Percentiles rank a stretch among this genome's conserved stretches.
These are phyloP conservation scores for Clavispora fructus DNA, from an alignment of 805 yeast species.

Conservation along the genomic window DNA sequence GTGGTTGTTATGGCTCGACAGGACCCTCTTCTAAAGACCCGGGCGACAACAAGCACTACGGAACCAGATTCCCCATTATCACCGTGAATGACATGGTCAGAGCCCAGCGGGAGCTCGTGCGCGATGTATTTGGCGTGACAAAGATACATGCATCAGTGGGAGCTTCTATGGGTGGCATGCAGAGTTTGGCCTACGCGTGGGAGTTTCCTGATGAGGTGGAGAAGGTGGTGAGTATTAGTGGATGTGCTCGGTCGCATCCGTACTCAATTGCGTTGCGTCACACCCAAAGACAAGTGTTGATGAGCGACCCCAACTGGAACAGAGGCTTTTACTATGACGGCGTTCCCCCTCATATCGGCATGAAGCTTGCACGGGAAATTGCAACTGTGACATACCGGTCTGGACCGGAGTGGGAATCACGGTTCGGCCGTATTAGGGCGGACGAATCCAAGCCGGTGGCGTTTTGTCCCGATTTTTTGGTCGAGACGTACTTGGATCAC, in stretches of 20 bases:
- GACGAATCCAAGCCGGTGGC: slow-evolving; percentile 79
- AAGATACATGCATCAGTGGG: slow-evolving; percentile 80
- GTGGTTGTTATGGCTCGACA: slow-evolving; percentile 93
- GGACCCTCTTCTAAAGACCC: slow-evolving; percentile 86
- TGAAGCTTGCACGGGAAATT: slow-evolving; percentile 90
- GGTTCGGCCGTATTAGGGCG: slow-evolving; percentile 85
- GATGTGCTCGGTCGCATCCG: slow-evolving; percentile 93
- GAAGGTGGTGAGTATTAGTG: slow-evolving; percentile 75
- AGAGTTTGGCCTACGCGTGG: slow-evolving; percentile 78
- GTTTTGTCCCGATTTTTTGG: slow-evolving; percentile 85
- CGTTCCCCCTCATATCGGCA: slow-evolving; percentile 89
- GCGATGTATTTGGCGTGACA: slow-evolving; percentile 53
- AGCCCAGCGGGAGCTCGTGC: slow-evolving; percentile 71
- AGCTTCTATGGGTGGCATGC: slow-evolving; percentile 99
- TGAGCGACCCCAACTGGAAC: slow-evolving; percentile 95
- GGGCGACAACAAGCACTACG: slow-evolving; percentile 60
- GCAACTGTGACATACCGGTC: slow-evolving; percentile 93
- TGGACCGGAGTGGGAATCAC: slow-evolving; percentile 95
- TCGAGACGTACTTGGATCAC: slow-evolving; percentile 90
- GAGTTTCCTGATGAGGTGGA: slow-evolving; percentile 76
- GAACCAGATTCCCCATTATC: slow-evolving; percentile 81
- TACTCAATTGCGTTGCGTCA: slow-evolving; percentile 91
- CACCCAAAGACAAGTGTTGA: slow-evolving; percentile 85
- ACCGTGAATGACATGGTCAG: slow-evolving; percentile 88
- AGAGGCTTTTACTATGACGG: slow-evolving; percentile 78